phyloP scores from a whole-genome alignment of 768 basidiomycete species.

The Mycena galopus region DNA sequence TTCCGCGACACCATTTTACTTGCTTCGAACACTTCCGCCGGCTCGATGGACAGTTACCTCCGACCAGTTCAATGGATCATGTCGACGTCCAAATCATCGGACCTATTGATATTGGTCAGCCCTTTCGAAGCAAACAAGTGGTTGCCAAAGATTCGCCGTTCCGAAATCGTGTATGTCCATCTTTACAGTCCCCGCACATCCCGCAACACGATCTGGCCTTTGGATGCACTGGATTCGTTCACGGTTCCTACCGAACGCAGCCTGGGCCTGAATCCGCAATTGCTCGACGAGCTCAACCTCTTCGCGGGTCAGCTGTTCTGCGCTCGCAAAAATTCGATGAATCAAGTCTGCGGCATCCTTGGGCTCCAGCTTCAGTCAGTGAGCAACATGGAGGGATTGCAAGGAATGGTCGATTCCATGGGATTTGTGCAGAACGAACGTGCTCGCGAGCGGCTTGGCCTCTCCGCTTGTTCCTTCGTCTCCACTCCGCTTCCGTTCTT shows the following conservation, averaged over 20 bases:
- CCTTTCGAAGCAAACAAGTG: conserved; percentile 26
- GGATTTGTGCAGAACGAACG: background rate
- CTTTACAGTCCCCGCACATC: conserved; percentile 19
- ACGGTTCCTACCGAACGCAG: conserved; percentile 10
- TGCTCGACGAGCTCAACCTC: conserved; percentile 24
- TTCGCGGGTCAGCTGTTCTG: conserved; percentile 27
- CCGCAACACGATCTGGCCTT: conserved; percentile 4
- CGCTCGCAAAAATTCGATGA: conserved; percentile 7
- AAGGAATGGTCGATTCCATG: conserved; percentile 4
- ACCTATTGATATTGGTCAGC: conserved; percentile 7
- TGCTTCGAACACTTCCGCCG: background rate
- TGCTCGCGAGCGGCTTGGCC: conserved; percentile 2
- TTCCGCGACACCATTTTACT: conserved; percentile 12
- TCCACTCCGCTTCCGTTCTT: conserved; percentile 18
- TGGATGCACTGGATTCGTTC: conserved; percentile 20
- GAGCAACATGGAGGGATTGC: background rate
- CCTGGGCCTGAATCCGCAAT: background rate
- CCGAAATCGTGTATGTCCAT: conserved; percentile 4
- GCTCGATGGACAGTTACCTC: conserved; percentile 21
- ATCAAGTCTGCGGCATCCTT: conserved; percentile 15
- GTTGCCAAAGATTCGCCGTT: conserved; percentile 12
- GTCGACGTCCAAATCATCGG: background rate
- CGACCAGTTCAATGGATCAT: conserved; percentile 28
- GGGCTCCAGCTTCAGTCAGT: conserved; percentile 15
- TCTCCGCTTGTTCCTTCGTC: conserved; percentile 4